Evolutionary conservation across 495 filamentous ascomycete genomes (phyloP).

Genomic region (Neurospora tetrasperma): DNA sequence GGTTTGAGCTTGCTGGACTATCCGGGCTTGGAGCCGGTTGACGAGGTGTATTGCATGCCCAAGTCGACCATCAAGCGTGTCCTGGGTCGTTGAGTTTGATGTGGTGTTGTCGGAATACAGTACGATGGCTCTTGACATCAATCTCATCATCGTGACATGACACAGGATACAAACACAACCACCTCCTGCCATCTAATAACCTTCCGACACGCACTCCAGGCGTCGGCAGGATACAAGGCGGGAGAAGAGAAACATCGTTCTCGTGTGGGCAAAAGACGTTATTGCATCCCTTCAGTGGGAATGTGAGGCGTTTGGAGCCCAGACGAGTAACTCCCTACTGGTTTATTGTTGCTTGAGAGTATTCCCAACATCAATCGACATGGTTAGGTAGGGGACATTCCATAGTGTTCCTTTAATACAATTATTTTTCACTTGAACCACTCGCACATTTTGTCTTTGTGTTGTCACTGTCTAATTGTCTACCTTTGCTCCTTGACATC

Average conservation of each 20-base stretch:
- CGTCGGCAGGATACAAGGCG: conserved; percentile 61
- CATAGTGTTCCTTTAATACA: background rate
- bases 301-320: background rate
- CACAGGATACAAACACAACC: conserved; percentile 1
- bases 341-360: conserved; percentile 3
- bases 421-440: background rate
- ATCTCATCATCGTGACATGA: background rate
- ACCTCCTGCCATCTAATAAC: conserved; percentile 70
- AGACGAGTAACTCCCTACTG: background rate
- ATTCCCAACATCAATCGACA: background rate
- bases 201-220: conserved; percentile 37
- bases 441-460: background rate
- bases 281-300: background rate
- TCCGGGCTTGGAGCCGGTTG: conserved; percentile 67
- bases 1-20: conserved; percentile 75
- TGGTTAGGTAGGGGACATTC: background rate
- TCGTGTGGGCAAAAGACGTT: background rate
- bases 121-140: background rate
- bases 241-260: conserved; percentile 46
- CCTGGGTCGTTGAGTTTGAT: conserved; percentile 24
- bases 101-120: background rate
- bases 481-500: background rate
- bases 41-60: conserved; percentile 84
- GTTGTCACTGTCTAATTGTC: background rate
- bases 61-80: conserved; percentile 50